Evolutionary conservation across 1,139 yeast genomes (phyloP).

Genomic region (Pneumocystis carinii): DNA sequence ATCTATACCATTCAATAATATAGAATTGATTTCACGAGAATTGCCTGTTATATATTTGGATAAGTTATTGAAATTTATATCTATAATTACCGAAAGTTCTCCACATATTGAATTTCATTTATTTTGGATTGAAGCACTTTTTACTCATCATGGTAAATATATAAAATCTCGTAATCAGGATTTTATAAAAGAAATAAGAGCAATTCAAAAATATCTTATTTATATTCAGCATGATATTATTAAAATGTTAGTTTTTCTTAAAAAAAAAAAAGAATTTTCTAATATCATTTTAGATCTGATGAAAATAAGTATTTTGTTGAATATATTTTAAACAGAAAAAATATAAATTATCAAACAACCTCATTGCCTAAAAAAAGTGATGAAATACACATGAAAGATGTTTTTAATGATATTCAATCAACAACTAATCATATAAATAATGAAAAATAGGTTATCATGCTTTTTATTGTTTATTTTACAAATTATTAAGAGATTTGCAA

Average conservation of each 20-base stretch:
- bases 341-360: background rate
- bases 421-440: background rate
- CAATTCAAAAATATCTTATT: slow-evolving; percentile 43
- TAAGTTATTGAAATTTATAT: slow-evolving; percentile 54
- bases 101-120: slow-evolving; percentile 76
- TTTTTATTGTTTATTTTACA: too few species aligned
- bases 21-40: slow-evolving; percentile 47
- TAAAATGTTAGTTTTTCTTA: slow-evolving; percentile 20
- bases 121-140: slow-evolving; percentile 58
- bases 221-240: slow-evolving; percentile 64
- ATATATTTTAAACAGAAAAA: background rate
- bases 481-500: too few species aligned
- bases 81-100: slow-evolving; percentile 54
- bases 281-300: background rate
- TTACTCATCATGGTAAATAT: slow-evolving; percentile 63
- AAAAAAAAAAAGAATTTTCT: background rate
- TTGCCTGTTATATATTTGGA: slow-evolving; percentile 67
- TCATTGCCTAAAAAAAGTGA: background rate
- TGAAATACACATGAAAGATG: background rate
- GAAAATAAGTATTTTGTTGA: background rate
- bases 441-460: too few species aligned
- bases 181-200: slow-evolving; percentile 50
- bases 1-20: slow-evolving; percentile 57
- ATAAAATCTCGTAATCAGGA: slow-evolving; percentile 49
- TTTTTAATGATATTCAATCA: background rate